Evolutionary conservation across 257 asterid genomes (phyloP), one percentile per base, ranked within the genome.

Genomic region (Lycium ferocissimum): DNA sequence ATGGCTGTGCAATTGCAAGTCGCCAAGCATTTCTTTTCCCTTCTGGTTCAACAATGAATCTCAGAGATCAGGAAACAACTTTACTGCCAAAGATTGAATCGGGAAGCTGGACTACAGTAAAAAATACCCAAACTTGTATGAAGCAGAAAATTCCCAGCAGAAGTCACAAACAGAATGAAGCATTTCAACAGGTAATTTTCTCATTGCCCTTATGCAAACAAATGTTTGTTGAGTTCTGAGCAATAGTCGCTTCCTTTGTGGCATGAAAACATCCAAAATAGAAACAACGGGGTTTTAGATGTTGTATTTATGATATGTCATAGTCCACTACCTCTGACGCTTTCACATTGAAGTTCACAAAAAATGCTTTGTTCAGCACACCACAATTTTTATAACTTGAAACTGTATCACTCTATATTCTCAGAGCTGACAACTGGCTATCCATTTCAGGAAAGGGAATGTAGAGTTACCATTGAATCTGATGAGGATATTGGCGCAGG

Each of bases 41-140:
- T 86, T 88, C 73, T 86, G 90, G 92, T 84, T 58, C 80, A 71
- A 84, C 87, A 69, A 82, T 61, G 84, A 89, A 58, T 75, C 62
- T 88, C 82, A 87, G 83, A 87, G 89, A 82, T 87, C 90, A 67
- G 83, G 87, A 81, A 84, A 80, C 85, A 83, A 83, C 88, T 81
- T 59, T 47, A 54, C 83, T 78, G 83, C 91, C 90, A 37, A 91
- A 89, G 90, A 88, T 80, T 73, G 91, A 92, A 84, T 81, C 3
- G 71, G 94, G 95, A 76, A 87, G 93, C 83, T 94, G 98, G 98
- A 93, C 91, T 66, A 89, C 98, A 33, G 98, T 93, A 51, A 94
- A 91, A 84, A 93, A 56, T 62, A 89, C 90, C 71, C 84, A 51
- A 86, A 83, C 85, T 87, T 78, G 87, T 82, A 61, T 85, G 58